These are phyloP conservation scores for Heterobasidion irregulare DNA, from an alignment of 1,284 basidiomycete species.

Conservation along the genomic window DNA sequence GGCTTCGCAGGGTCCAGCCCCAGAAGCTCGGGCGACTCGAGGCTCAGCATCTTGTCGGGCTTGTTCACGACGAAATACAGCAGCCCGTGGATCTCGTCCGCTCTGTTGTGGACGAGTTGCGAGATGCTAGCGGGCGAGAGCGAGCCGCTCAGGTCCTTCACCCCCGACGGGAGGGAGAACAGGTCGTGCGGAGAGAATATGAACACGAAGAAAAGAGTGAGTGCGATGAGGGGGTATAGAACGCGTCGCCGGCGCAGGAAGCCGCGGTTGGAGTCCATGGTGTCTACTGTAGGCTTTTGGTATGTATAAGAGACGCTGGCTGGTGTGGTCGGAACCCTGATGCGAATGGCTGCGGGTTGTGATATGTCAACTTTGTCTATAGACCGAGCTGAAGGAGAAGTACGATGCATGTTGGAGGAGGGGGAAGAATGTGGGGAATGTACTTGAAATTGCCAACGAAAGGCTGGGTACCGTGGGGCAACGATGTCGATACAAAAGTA, in stretches of 20 bases:
- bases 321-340: neutral
- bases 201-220: constrained; percentile 21
- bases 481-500: neutral
- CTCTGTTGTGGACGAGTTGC: constrained; percentile 9
- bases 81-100: constrained; percentile 55
- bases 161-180: constrained; percentile 24
- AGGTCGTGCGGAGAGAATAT: constrained; percentile 13
- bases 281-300: neutral
- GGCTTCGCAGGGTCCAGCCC: constrained; percentile 31
- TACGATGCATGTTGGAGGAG: neutral
- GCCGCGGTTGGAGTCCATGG: neutral
- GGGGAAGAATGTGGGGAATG: neutral
- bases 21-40: constrained; percentile 23
- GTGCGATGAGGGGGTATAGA: constrained; percentile 22
- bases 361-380: neutral
- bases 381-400: neutral
- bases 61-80: constrained; percentile 44
- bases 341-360: neutral
- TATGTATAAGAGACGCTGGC: neutral
- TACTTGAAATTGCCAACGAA: too few species aligned
- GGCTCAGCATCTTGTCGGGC: constrained; percentile 32
- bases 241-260: constrained; percentile 32
- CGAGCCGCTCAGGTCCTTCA: constrained; percentile 13
- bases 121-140: constrained; percentile 11
- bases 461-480: too few species aligned